These are phyloP conservation scores for Pezicula carpinea DNA, from an alignment of 2,329 filamentous ascomycete species.

Conservation along the genomic window DNA sequence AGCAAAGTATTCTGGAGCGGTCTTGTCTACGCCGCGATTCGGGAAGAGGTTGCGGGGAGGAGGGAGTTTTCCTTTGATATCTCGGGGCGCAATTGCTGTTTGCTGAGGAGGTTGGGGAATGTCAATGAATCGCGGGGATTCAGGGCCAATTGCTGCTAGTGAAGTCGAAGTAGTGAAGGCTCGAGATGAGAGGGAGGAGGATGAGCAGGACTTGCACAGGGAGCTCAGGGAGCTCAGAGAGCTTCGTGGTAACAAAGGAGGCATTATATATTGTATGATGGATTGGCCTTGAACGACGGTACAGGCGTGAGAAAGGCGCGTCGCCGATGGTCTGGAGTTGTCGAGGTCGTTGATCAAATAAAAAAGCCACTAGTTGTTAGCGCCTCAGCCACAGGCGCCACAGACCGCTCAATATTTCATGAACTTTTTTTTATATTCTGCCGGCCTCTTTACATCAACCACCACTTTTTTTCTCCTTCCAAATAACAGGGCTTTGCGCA, in stretches of 20 bases:
- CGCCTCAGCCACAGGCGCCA: not conserved
- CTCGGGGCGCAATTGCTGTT: constrained; percentile 36
- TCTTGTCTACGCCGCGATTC: constrained; percentile 53
- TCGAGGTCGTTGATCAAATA: not conserved
- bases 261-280: constrained; percentile 22
- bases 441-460: constrained; percentile 9
- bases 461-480: constrained; percentile 9
- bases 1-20: constrained; percentile 54
- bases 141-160: constrained; percentile 60
- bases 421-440: constrained; percentile 15
- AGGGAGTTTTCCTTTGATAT: constrained; percentile 74
- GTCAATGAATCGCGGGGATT: constrained; percentile 84
- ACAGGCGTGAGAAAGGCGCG: not conserved
- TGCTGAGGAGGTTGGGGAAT: constrained; percentile 70
- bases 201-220: constrained; percentile 25
- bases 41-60: constrained; percentile 78
- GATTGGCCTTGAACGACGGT: constrained; percentile 1
- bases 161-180: constrained; percentile 41
- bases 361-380: not conserved
- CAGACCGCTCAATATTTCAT: not conserved
- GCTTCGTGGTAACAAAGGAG: constrained; percentile 20
- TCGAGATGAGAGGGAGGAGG: constrained; percentile 28
- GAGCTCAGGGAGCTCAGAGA: constrained; percentile 26
- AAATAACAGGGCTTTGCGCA: constrained; percentile 14
- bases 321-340: not conserved